A percentile compares a stretch with the other conserved stretches of the same genome.
phyloP scores from a whole-genome alignment of 768 basidiomycete genomes.

The Phaffia tasmanica region DNA sequence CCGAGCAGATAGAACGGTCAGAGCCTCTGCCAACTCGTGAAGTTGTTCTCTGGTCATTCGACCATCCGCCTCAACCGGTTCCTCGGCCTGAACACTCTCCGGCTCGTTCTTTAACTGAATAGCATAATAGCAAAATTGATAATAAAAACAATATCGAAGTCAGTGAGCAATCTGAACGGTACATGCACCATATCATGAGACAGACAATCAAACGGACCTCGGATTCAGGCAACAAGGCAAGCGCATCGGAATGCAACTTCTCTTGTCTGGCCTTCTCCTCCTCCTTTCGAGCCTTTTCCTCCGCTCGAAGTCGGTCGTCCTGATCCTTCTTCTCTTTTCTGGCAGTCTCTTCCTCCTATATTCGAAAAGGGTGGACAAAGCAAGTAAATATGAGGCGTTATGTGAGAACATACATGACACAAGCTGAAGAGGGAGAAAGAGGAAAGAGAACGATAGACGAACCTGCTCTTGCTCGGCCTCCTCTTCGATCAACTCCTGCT shows the following conservation, averaged over 20 bases:
- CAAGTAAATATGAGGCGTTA: background rate
- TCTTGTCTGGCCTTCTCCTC: constrained; percentile 36
- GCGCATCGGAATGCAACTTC: constrained; percentile 14
- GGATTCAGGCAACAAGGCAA: constrained; percentile 63
- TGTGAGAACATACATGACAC: background rate
- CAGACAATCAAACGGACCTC: constrained; percentile 50
- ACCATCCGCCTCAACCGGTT: constrained; percentile 45
- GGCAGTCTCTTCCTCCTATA: constrained; percentile 37
- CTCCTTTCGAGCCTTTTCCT: constrained; percentile 55
- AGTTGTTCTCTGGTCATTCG: constrained; percentile 96
- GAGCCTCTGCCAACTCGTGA: constrained; percentile 80
- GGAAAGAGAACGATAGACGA: constrained; percentile 14
- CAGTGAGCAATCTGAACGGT: constrained; percentile 21
- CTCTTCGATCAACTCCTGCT: constrained; percentile 98
- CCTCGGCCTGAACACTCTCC: constrained; percentile 14
- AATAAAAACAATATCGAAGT: constrained; percentile 10
- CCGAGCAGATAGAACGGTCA: constrained; percentile 81
- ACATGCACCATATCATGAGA: constrained; percentile 29
- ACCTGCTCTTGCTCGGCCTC: constrained; percentile 92
- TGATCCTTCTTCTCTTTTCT: constrained; percentile 57
- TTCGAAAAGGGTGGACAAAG: constrained; percentile 8
- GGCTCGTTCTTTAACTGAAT: constrained; percentile 27
- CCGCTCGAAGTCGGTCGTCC: constrained; percentile 50
- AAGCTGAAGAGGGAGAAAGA: background rate
- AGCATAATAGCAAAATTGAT: too few species aligned